Base-by-base conservation (phyloP, 2,329 filamentous ascomycete genomes). In the Aspergillaceae sp. region DNA sequence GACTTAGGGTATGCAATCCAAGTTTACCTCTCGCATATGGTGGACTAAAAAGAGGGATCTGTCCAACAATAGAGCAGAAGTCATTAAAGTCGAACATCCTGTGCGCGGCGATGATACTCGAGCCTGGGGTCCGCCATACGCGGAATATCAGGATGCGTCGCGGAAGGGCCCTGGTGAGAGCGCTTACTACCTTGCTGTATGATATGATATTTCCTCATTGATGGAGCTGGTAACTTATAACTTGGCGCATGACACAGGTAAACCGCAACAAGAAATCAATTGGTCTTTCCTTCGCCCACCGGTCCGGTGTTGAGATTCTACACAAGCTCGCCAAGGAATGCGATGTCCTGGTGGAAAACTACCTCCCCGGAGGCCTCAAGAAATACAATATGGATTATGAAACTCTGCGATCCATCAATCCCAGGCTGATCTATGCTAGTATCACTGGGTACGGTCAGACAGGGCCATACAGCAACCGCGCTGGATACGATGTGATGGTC, bases 401-500 rank as follows among this genome's bases (percentile, higher is more conserved):
- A 28, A 87, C 85, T 0, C 69, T 98, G 1, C 79, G 76, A 43
- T 78, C 82, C 54, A 83, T 96, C 63, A 97, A 97, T 61, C 90
- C 91, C 0, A 72, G 75, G 4, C 75, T 98, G 41, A 87, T 98
- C 55, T 98, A 98, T 62, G 89, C 91, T 9, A 95, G 88, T 56
- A 94, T 98, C 57, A 98, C 92, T 0, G 92, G 92, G 1, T 98
- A 97, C 62, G 92, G 92, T 2, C 92, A 98, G 64, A 95, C 87
- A 1, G 92, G 92, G 0, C 92, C 92, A 0, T 95, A 94, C 67
- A 81, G 84, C 4, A 79, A 82, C 52, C 79, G 92, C 9, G 89
- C 92, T 3, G 92, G 92, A 4, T 98, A 98, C 74, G 92, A 98
- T 68, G 92, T 98, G 56, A 98, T 98, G 91, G 91, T 98, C 7